Conservation (phyloP, 257 asterid genomes). For the Anisodus acutangulus region DNA sequence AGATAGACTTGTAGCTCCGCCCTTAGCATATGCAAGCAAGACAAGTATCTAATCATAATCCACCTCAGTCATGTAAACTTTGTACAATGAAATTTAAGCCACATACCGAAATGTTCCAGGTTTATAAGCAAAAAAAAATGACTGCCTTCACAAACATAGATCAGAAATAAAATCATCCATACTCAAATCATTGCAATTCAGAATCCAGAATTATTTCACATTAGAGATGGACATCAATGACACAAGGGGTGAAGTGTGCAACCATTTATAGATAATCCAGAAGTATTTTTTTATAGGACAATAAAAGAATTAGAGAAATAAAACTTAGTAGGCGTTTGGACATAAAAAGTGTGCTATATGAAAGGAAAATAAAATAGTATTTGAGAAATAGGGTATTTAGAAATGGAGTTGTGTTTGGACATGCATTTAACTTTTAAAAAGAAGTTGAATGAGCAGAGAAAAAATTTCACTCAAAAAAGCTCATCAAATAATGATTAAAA, state of each 20-base stretch:
- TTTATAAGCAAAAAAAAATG: neutral
- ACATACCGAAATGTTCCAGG: neutral
- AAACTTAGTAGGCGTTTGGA: too few species aligned
- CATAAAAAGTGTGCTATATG: too few species aligned
- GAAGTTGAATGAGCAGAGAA: too few species aligned
- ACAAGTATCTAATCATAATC: too few species aligned
- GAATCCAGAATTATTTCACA: neutral
- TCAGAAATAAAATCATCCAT: neutral
- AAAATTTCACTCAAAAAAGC: too few species aligned
- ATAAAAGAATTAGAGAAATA: neutral
- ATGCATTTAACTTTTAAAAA: neutral
- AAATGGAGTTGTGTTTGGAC: neutral
- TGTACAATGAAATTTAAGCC: neutral
- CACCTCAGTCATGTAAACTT: too few species aligned
- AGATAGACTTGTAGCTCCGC: too few species aligned
- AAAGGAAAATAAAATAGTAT: too few species aligned
- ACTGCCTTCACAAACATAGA: neutral
- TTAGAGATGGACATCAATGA: neutral
- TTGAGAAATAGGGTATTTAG: too few species aligned
- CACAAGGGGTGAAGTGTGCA: neutral
- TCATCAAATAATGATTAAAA: too few species aligned
- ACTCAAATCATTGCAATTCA: neutral
- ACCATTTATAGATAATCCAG: conserved; percentile 7
- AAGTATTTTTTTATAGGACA: neutral
- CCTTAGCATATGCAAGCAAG: too few species aligned